A percentile compares a stretch with the other conserved stretches of the same genome.
Evolutionary conservation across 2,329 filamentous ascomycete species (phyloP).

Genomic region (Bipolaris cookei): DNA sequence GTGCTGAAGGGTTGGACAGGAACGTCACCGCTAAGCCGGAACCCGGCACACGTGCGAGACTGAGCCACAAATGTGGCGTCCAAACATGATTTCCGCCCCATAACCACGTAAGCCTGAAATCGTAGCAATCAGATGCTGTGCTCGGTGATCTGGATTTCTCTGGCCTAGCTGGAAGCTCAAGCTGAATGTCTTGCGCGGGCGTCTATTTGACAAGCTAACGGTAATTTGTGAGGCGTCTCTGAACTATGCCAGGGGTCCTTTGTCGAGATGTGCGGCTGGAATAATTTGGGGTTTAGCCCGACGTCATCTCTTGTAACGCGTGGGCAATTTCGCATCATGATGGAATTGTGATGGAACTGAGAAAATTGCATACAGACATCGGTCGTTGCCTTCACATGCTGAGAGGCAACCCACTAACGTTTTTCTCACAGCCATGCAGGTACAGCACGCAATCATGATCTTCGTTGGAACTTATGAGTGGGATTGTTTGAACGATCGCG

Average conservation of each 20-base stretch:
- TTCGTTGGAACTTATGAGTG: conserved; percentile 24
- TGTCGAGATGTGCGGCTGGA: conserved; percentile 3
- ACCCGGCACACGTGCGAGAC: conserved; percentile 18
- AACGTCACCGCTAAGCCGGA: conserved; percentile 18
- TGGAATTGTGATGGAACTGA: conserved; percentile 18
- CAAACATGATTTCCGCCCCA: conserved; percentile 25
- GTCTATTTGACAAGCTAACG: background rate
- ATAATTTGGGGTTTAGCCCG: conserved; percentile 8
- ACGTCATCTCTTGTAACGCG: conserved; percentile 23
- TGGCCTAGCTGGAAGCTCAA: background rate
- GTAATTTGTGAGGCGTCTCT: conserved; percentile 14
- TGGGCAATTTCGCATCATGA: conserved; percentile 13
- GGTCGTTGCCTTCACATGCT: conserved; percentile 1
- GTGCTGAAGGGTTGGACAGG: conserved; percentile 11
- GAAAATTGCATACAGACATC: conserved; percentile 11
- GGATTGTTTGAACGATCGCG: conserved; percentile 29
- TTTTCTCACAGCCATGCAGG: conserved; percentile 31
- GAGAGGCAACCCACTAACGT: conserved; percentile 6
- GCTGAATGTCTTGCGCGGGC: background rate
- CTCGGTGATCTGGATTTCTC: background rate
- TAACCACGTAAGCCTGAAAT: conserved; percentile 10
- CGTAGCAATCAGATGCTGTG: conserved; percentile 8
- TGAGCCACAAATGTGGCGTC: conserved; percentile 31
- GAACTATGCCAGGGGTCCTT: background rate
- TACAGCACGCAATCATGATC: conserved; percentile 24